These are phyloP conservation scores for Trichoderma koningii DNA, from an alignment of 2,329 filamentous ascomycete genomes.

Conservation along the genomic window DNA sequence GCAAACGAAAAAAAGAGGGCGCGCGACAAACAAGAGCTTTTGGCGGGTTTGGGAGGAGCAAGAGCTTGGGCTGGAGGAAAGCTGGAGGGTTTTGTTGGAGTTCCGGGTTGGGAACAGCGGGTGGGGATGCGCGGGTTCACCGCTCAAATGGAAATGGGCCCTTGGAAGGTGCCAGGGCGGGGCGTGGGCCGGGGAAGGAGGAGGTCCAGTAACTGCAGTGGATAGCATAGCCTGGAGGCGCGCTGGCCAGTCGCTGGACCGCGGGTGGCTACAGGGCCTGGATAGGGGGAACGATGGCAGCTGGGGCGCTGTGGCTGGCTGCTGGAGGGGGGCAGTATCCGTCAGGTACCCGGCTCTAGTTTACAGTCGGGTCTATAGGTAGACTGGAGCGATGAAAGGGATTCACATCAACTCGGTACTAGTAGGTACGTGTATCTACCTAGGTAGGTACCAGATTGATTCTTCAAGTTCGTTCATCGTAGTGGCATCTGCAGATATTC, in stretches of 20 bases:
- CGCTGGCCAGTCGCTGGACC: not conserved
- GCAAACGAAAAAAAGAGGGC: slow-evolving; percentile 2
- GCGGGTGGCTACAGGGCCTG: no score
- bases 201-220: not conserved
- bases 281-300: no score
- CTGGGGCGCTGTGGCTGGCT: no score
- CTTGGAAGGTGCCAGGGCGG: slow-evolving; percentile 17
- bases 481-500: no score
- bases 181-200: slow-evolving; percentile 17
- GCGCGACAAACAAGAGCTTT: slow-evolving; percentile 38
- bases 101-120: slow-evolving; percentile 5
- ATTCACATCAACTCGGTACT: no score
- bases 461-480: no score
- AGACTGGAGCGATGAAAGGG: no score
- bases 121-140: slow-evolving; percentile 32
- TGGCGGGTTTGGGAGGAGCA: slow-evolving; percentile 36
- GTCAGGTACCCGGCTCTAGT: no score
- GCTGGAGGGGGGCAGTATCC: no score
- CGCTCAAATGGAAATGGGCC: slow-evolving; percentile 31
- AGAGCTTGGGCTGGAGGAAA: slow-evolving; percentile 24
- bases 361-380: no score
- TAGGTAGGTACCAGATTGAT: no score
- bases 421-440: no score
- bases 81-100: slow-evolving; percentile 25
- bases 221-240: not conserved